Conservation (phyloP, 345 rosid species). For the Diplotaxis tenuifolia region DNA sequence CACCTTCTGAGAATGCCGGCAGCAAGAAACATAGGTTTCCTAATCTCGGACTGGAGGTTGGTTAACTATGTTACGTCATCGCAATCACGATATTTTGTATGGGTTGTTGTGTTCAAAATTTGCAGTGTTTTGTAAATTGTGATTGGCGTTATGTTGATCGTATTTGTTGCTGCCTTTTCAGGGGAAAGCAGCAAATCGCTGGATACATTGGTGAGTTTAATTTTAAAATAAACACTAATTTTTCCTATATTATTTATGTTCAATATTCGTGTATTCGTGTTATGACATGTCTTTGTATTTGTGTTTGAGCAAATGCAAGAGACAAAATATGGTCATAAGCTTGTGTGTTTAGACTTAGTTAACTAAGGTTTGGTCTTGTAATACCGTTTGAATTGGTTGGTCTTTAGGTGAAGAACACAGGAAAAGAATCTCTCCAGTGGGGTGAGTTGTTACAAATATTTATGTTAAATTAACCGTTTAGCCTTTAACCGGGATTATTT, state of each 20-base stretch:
- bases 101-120: not conserved
- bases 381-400: not conserved
- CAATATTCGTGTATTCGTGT: not conserved
- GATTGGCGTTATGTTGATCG: not conserved
- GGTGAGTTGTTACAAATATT: conserved; percentile 46
- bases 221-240: not conserved
- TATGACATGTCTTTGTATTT: not conserved
- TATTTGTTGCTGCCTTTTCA: conserved; percentile 32
- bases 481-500: not conserved
- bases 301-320: not conserved
- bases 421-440: conserved; percentile 90
- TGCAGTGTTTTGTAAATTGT: not conserved
- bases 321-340: not conserved
- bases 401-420: conserved; percentile 77
- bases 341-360: not conserved
- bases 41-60: conserved; percentile 65
- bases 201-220: conserved; percentile 69
- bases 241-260: not conserved
- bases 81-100: not conserved
- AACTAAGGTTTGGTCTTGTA: not conserved
- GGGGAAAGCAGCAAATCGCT: conserved; percentile 81
- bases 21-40: conserved; percentile 58
- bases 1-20: conserved; percentile 45
- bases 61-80: not conserved
- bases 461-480: not conserved